Base-by-base conservation (phyloP, 2,329 filamentous ascomycete species). In the Pestalotiopsis sp. region DNA sequence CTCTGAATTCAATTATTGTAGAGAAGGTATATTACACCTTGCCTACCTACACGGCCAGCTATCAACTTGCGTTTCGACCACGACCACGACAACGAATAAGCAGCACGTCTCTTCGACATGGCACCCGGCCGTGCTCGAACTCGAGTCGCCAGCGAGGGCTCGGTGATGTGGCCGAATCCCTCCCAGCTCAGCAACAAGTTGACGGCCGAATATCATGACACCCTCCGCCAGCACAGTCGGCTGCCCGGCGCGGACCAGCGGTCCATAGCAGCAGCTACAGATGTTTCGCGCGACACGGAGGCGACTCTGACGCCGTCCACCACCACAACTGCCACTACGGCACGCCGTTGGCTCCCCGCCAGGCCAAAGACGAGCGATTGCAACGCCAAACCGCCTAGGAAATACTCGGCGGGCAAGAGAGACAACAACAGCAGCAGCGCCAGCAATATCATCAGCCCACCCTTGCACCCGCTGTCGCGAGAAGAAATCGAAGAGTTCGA, bases 401-500 rank as follows among this genome's bases (percentile, higher is more conserved):
- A 38, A 23, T 31, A 39, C 36, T 36, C 62, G 31, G 31, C 31
- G 31, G 20, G 38, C 62, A 52, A 25, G 20, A 52, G 45, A 23
- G 64, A 38, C 38, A 58, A 17, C 41, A 45, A 45, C 38, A 41
- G 41, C 62, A 25, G 23, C 17, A 64, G 23, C 23, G 25, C 14
- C 57, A 64, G 41, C n/a, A 41, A 64, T 12, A 59, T 60, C 17
- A 39, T 60, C 31, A 45, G 58, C 20, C 38, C 56, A 14, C 74
- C 78, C 58, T 73, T 83, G 59, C 59, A 52, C 17, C 45, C 14
- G 27, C 59, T 62, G 70, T 82, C 83, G 2, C 78, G 81, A 62
- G 72, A 73, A 41, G 75, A 77, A 45, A 61, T 77, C 11, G 83
- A 85, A 70, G 84, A 86, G 72, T 86, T 85, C 73, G 83, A 86